Evolutionary conservation across 106 monocot species (phyloP).

Genomic region (Acorus calamus): DNA sequence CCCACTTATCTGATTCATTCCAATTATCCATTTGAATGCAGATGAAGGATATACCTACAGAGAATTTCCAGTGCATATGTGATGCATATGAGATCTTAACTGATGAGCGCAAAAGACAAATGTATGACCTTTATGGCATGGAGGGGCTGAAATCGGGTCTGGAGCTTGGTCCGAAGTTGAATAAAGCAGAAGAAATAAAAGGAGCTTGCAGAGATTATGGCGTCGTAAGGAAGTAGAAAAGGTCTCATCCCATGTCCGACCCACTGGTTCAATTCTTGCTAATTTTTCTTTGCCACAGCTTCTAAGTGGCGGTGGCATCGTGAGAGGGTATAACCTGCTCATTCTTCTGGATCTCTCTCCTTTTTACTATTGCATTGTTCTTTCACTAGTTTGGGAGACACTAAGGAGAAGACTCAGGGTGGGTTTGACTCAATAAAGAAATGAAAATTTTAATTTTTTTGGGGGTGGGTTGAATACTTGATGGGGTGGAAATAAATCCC

Average conservation of each 20-base stretch:
- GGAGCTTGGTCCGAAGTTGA: conserved; percentile 77
- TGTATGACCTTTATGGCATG: conserved; percentile 95
- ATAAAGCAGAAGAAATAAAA: conserved; percentile 71
- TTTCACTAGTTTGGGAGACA: not conserved
- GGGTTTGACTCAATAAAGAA: no score
- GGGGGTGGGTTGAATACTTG: not conserved
- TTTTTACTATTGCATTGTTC: not conserved
- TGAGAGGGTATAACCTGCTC: conserved; percentile 51
- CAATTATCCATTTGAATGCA: conserved; percentile 5
- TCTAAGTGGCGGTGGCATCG: conserved; percentile 58
- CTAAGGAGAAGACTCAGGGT: not conserved
- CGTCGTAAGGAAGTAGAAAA: conserved; percentile 71
- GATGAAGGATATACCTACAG: conserved; percentile 96
- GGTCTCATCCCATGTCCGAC: conserved; percentile 31
- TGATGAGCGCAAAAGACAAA: conserved; percentile 72
- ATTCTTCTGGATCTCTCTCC: not conserved
- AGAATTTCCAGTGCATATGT: conserved; percentile 79
- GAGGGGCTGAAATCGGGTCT: conserved; percentile 77
- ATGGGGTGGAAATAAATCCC: no score
- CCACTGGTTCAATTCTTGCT: conserved; percentile 54
- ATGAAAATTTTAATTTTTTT: not conserved
- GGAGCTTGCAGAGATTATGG: conserved; percentile 58
- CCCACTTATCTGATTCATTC: no score
- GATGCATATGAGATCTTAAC: conserved; percentile 85
- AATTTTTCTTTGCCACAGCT: conserved; percentile 76